Conservation (phyloP, 495 filamentous ascomycete genomes). For the Entonaema liquescens region DNA sequence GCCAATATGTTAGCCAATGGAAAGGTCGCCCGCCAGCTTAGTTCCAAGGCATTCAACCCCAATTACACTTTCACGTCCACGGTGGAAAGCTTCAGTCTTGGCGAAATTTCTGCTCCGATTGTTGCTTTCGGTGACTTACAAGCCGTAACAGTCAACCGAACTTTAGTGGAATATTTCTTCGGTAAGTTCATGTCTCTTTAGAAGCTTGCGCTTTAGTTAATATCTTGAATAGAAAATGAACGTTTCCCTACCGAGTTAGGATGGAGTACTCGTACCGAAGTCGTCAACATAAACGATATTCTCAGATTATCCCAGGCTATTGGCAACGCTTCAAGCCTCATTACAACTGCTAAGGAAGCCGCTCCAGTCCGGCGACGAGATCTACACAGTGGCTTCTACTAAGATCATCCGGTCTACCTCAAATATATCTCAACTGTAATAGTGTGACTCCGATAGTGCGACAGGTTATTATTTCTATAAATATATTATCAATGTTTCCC, state of each 20-base stretch:
- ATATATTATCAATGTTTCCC: too few relatives aligned
- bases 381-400: background rate
- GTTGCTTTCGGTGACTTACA: slow-evolving; percentile 55
- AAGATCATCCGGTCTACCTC: background rate
- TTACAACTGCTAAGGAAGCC: background rate
- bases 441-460: too few relatives aligned
- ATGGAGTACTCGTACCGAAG: slow-evolving; percentile 10
- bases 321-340: slow-evolving; percentile 18
- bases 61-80: slow-evolving; percentile 48
- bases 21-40: slow-evolving; percentile 53
- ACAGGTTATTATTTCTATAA: too few relatives aligned
- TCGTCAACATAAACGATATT: slow-evolving; percentile 6
- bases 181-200: slow-evolving; percentile 39
- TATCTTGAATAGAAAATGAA: slow-evolving; percentile 26
- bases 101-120: slow-evolving; percentile 55
- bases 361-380: background rate
- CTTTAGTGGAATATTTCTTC: slow-evolving; percentile 55
- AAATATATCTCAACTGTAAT: too few relatives aligned
- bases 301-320: slow-evolving; percentile 1
- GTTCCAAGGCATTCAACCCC: slow-evolving; percentile 53
- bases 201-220: background rate
- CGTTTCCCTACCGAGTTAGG: slow-evolving; percentile 31
- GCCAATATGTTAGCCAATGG: slow-evolving; percentile 52
- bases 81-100: slow-evolving; percentile 51
- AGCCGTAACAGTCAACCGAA: slow-evolving; percentile 46